Evolutionary conservation across 192 early-diverging fungal genomes (phyloP).

Genomic region (Coemansia sp.): DNA sequence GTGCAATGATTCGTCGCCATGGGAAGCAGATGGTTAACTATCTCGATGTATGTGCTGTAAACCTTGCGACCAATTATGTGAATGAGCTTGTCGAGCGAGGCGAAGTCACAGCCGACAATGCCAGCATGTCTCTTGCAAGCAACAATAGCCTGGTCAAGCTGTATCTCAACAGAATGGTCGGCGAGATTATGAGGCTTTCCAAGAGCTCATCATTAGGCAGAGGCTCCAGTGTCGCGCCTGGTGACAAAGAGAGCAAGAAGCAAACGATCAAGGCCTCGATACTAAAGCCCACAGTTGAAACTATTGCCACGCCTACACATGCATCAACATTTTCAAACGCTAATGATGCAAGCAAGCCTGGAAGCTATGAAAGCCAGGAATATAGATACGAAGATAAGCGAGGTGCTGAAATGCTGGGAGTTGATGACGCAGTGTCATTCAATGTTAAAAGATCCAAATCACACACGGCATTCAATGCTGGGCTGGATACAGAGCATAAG

Average conservation of each 20-base stretch:
- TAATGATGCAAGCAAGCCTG: neutral
- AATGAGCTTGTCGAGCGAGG: conserved; percentile 16
- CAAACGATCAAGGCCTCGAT: neutral
- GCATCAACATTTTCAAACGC: neutral
- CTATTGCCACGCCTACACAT: neutral
- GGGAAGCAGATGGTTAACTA: conserved; percentile 31
- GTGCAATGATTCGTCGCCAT: conserved; percentile 47
- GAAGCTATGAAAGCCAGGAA: conserved; percentile 2
- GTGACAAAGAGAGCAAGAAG: neutral
- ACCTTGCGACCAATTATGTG: conserved; percentile 29
- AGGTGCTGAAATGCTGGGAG: neutral
- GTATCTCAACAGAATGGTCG: conserved; percentile 15
- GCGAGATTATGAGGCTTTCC: conserved; percentile 19
- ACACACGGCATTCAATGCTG: neutral
- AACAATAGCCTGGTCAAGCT: neutral
- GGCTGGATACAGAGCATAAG: neutral
- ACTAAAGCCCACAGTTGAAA: neutral
- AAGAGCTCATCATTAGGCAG: neutral
- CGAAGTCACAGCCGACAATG: neutral
- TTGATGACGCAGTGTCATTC: neutral
- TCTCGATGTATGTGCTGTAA: conserved; percentile 33
- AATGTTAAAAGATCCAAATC: conserved; percentile 2
- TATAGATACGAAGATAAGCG: conserved; percentile 2
- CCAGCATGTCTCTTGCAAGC: neutral
- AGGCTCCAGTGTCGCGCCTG: neutral